These are phyloP conservation scores for Monilinia vaccinii-corymbosi DNA, from an alignment of 2,329 filamentous ascomycete species.

Conservation along the genomic window DNA sequence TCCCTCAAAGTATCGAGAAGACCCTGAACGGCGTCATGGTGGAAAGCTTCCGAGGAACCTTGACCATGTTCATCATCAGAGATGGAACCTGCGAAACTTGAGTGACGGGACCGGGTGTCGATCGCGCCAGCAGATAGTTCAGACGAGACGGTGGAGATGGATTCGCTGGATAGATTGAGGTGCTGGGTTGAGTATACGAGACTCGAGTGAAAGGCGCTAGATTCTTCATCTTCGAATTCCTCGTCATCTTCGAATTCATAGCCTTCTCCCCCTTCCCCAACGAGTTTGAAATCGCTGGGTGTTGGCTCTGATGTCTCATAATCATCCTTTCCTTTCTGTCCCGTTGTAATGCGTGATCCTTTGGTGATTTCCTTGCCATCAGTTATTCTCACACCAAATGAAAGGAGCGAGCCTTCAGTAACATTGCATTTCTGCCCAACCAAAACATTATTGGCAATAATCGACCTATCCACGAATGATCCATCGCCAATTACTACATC, in stretches of 20 bases:
- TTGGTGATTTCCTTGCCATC: conserved; percentile 43
- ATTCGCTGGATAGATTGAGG: conserved; percentile 38
- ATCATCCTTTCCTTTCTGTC: conserved; percentile 32
- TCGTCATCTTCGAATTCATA: conserved; percentile 57
- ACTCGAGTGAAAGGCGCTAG: conserved; percentile 45
- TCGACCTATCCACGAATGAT: conserved; percentile 57
- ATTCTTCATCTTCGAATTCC: conserved; percentile 45
- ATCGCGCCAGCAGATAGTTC: conserved; percentile 35
- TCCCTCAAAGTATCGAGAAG: conserved; percentile 79
- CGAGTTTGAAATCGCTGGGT: conserved; percentile 41
- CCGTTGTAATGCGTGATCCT: conserved; percentile 33
- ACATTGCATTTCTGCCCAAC: conserved; percentile 65
- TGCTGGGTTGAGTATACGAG: conserved; percentile 30
- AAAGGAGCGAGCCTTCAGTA: conserved; percentile 66
- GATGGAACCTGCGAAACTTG: conserved; percentile 64
- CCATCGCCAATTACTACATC: conserved; percentile 69
- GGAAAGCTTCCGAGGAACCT: conserved; percentile 54
- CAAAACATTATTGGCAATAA: conserved; percentile 64
- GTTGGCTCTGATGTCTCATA: conserved; percentile 21
- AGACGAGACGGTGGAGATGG: conserved; percentile 57
- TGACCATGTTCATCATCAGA: conserved; percentile 47
- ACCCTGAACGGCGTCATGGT: conserved; percentile 76
- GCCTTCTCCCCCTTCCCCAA: conserved; percentile 50
- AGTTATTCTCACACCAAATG: conserved; percentile 65
- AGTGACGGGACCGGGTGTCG: conserved; percentile 46